Evolutionary conservation across 352 stramenopile genomes (phyloP).

Genomic region (Aphanomyces cochlioides): DNA sequence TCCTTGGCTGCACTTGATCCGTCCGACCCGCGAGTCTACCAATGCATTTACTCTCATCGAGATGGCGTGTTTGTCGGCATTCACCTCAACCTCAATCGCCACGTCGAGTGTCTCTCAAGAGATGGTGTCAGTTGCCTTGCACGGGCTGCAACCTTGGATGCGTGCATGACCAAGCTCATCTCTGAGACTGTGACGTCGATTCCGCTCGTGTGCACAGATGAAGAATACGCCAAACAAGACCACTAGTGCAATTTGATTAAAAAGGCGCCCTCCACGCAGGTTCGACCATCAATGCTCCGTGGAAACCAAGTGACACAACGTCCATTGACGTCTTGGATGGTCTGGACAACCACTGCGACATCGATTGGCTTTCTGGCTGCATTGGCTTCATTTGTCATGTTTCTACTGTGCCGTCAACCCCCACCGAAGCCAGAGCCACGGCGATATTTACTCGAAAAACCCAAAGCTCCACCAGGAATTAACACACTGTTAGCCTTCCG

Average conservation of each 20-base stretch:
- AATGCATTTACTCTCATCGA: not conserved
- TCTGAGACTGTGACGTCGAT: slow-evolving; percentile 8
- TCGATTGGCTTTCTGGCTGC: not conserved
- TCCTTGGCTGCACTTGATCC: not conserved
- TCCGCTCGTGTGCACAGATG: not conserved
- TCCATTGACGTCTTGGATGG: not conserved
- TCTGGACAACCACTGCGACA: not conserved
- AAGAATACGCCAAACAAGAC: not conserved
- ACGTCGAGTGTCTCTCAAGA: not conserved
- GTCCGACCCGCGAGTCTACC: not conserved
- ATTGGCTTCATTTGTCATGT: not conserved
- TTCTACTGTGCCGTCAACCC: not conserved
- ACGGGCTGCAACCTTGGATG: not conserved
- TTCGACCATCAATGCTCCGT: not conserved
- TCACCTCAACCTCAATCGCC: not conserved
- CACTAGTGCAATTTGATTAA: not conserved
- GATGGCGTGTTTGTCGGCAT: not conserved
- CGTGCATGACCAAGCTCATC: not conserved
- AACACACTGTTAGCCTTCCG: not conserved
- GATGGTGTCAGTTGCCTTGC: not conserved
- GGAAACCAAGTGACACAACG: not conserved
- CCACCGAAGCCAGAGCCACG: not conserved
- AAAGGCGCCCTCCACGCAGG: not conserved
- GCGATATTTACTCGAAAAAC: slow-evolving; percentile 2
- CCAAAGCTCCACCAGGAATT: not conserved